Percentiles rank a stretch among this genome's conserved stretches.
Conservation (phyloP, 768 basidiomycete species). For the Gyrodon lividus region DNA sequence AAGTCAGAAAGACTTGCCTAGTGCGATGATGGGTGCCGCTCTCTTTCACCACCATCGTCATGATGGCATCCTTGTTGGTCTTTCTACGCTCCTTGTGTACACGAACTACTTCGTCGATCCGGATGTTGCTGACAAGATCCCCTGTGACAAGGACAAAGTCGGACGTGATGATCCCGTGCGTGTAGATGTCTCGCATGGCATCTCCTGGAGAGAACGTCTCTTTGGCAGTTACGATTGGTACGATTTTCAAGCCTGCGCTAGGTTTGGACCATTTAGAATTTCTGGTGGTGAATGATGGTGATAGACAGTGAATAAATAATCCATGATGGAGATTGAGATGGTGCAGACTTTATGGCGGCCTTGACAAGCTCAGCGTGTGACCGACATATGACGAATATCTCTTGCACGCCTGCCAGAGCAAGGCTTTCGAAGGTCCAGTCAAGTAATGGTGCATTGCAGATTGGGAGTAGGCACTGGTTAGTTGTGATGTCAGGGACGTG, state of each 20-base stretch:
- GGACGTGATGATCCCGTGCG: slow-evolving; percentile 82
- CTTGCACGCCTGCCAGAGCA: slow-evolving; percentile 91
- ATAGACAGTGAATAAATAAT: slow-evolving; percentile 8
- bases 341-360: slow-evolving; percentile 72
- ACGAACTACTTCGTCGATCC: slow-evolving; percentile 85
- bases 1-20: slow-evolving; percentile 45
- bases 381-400: slow-evolving; percentile 93
- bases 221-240: slow-evolving; percentile 82
- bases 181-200: slow-evolving; percentile 92
- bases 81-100: slow-evolving; percentile 86
- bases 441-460: slow-evolving; percentile 90
- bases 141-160: slow-evolving; percentile 92
- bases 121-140: slow-evolving; percentile 90
- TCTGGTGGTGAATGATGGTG: slow-evolving; percentile 36
- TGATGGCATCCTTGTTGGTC: slow-evolving; percentile 88
- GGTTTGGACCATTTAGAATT: slow-evolving; percentile 85
- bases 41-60: slow-evolving; percentile 94
- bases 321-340: slow-evolving; percentile 11
- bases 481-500: slow-evolving; percentile 17
- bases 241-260: slow-evolving; percentile 75
- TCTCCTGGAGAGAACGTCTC: slow-evolving; percentile 88
- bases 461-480: slow-evolving; percentile 80
- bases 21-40: slow-evolving; percentile 70
- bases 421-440: slow-evolving; percentile 98
- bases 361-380: slow-evolving; percentile 88